phyloP scores from a whole-genome alignment of 1,284 basidiomycete species.

The Austroboletus olivaceoglutinosus region DNA sequence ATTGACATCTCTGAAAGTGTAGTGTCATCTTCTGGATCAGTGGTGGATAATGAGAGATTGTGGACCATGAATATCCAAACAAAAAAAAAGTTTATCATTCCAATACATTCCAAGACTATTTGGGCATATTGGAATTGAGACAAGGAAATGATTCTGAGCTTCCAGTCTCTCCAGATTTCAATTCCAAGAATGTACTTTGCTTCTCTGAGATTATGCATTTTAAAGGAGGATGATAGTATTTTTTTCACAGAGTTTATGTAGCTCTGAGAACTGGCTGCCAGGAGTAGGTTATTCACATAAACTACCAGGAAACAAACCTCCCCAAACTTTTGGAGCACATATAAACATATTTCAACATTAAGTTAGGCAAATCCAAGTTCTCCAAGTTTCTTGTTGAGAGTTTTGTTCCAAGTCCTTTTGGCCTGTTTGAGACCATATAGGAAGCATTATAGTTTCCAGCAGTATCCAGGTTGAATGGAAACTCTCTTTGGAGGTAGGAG shows the following conservation, averaged over 20 bases:
- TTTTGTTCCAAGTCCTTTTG: conserved; percentile 1
- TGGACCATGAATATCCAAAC: not conserved
- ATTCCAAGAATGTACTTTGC: conserved; percentile 3
- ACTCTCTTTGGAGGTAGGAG: not conserved
- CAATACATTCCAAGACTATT: conserved; percentile 1
- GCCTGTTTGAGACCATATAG: conserved; percentile 5
- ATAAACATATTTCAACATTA: not conserved
- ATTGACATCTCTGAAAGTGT: not conserved
- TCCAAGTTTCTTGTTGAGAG: conserved; percentile 1
- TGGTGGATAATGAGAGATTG: not conserved
- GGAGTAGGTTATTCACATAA: not conserved
- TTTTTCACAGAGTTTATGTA: not conserved
- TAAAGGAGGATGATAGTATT: not conserved
- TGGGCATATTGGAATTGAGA: conserved; percentile 2
- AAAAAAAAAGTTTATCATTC: too few species aligned
- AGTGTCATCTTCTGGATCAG: not conserved
- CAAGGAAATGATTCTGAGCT: not conserved
- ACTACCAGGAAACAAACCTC: not conserved
- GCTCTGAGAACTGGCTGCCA: not conserved
- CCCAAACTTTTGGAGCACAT: not conserved
- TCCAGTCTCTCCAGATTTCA: not conserved
- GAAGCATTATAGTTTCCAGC: not conserved
- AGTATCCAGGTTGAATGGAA: not conserved
- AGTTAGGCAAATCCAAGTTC: not conserved
- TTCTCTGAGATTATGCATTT: not conserved